Base-by-base conservation (phyloP, 2,329 filamentous ascomycete genomes). In the Raffaelea deltoideospora region DNA sequence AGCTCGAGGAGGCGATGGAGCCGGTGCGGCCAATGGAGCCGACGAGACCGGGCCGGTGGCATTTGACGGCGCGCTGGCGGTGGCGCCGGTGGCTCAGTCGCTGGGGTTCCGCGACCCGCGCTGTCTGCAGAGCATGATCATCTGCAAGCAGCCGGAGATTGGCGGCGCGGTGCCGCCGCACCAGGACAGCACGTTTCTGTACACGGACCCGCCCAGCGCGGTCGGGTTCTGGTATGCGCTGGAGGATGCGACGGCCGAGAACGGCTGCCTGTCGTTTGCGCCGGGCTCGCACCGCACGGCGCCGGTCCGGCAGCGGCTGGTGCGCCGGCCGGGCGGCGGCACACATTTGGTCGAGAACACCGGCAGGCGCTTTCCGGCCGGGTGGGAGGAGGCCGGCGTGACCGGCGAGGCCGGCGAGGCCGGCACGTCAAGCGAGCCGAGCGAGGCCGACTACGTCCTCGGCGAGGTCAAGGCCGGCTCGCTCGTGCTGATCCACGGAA, bases 181-280 rank as follows among this genome's bases (percentile, higher is more conserved):
- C 55, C 87, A 94, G 60, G 88, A 96, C 57, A 84, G 74, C 45
- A 87, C 85, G 1, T 98, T 96, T 48, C 49, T 98, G 43, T 96
- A 93, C 55, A 96, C 90, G 2, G 64, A 86, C 45, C 80, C 84
- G 27, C 88, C 88, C 1, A 82, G 74, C 28, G 90, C 90, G 0
- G 82, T 96, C 3, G 90, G 90, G 0, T 96, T 88, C 62, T 98
- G 90, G 90, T 93, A 95, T 56, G 90, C 90, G 11, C 69, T 98
- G 28, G 87, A 98, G 61, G 88, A 96, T 57, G 84, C 85, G 18
- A 88, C 82, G 8, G 63, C 67, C 1, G 75, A 79, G 53, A 98
- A 98, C 55, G 90, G 86, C 2, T 94, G 87, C 50, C 57, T 98
- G 50, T 83, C 79, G 44, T 94, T 96, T 59, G 69, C 85, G 46